Percentiles rank a stretch among this genome's conserved stretches.
phyloP scores from a whole-genome alignment of 2,329 filamentous ascomycete species.

The Aspergillus intermedius region DNA sequence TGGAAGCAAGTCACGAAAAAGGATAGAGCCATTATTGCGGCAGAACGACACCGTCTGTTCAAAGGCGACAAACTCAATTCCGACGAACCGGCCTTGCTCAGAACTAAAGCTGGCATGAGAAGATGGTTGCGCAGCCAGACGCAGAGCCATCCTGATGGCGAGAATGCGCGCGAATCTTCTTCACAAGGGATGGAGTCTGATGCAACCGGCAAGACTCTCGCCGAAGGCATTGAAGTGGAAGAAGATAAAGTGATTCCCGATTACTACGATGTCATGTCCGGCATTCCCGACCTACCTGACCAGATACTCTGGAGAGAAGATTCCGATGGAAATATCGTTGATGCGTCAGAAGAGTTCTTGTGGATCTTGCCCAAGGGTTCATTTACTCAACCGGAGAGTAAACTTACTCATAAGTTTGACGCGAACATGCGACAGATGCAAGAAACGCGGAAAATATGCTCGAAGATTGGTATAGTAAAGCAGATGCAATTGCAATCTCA shows the following conservation, averaged over 20 bases:
- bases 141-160: constrained; percentile 49
- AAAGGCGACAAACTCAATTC: constrained; percentile 74
- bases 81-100: constrained; percentile 79
- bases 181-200: constrained; percentile 43
- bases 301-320: constrained; percentile 85
- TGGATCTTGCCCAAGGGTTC: constrained; percentile 66
- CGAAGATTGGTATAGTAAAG: constrained; percentile 95
- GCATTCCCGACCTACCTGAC: constrained; percentile 74
- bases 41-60: constrained; percentile 80
- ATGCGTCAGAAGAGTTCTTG: constrained; percentile 79
- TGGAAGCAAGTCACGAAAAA: constrained; percentile 99
- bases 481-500: constrained; percentile 99
- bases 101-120: constrained; percentile 83
- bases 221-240: constrained; percentile 89
- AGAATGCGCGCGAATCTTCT: constrained; percentile 38
- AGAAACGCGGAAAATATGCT: constrained; percentile 89
- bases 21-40: constrained; percentile 77
- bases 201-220: constrained; percentile 66
- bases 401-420: constrained; percentile 72
- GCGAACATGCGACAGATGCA: constrained; percentile 92
- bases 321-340: constrained; percentile 77
- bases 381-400: constrained; percentile 69
- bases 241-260: constrained; percentile 72
- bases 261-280: constrained; percentile 84
- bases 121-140: constrained; percentile 76